A percentile compares a stretch with the other conserved stretches of the same genome.
These are phyloP conservation scores for Rhodotorula paludigena DNA, from an alignment of 768 basidiomycete genomes.

Conservation along the genomic window DNA sequence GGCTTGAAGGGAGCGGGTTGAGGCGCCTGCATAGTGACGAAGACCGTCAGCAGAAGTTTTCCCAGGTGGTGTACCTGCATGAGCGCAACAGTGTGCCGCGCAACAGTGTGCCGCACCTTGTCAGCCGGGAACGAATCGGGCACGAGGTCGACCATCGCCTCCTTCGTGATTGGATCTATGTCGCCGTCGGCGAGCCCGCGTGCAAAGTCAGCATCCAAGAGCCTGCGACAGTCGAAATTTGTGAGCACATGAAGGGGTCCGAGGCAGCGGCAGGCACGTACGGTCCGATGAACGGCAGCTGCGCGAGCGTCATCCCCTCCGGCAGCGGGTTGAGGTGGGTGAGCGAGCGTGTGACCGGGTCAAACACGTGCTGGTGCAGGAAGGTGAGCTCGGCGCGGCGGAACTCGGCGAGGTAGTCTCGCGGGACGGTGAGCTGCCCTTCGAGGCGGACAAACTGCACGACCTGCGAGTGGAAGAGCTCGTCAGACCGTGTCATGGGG, in stretches of 20 bases:
- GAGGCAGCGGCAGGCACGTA: constrained; percentile 56
- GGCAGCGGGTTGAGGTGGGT: constrained; percentile 66
- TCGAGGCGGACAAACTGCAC: constrained; percentile 70
- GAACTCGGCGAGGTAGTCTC: constrained; percentile 69
- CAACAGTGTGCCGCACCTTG: no score
- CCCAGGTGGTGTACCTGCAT: no score
- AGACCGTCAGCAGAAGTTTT: not conserved
- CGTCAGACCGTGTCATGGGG: no score
- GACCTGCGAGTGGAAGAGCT: constrained; percentile 47
- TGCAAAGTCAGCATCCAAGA: constrained; percentile 14
- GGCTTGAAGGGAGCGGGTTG: constrained; percentile 7
- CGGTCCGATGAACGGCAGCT: constrained; percentile 49
- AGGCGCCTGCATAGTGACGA: not conserved
- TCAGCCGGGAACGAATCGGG: constrained; percentile 48
- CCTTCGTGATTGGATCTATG: constrained; percentile 62
- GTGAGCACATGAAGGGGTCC: not conserved
- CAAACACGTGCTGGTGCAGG: constrained; percentile 84
- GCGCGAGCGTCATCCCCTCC: constrained; percentile 59
- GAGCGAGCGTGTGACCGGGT: constrained; percentile 61
- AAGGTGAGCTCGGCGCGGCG: constrained; percentile 84
- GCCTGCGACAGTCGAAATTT: not conserved
- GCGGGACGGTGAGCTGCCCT: constrained; percentile 75
- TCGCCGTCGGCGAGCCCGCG: constrained; percentile 57
- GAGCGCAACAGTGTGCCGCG: no score
- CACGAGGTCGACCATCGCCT: constrained; percentile 74